Conservation (phyloP, 768 basidiomycete genomes). For the Gymnopilus dilepis region DNA sequence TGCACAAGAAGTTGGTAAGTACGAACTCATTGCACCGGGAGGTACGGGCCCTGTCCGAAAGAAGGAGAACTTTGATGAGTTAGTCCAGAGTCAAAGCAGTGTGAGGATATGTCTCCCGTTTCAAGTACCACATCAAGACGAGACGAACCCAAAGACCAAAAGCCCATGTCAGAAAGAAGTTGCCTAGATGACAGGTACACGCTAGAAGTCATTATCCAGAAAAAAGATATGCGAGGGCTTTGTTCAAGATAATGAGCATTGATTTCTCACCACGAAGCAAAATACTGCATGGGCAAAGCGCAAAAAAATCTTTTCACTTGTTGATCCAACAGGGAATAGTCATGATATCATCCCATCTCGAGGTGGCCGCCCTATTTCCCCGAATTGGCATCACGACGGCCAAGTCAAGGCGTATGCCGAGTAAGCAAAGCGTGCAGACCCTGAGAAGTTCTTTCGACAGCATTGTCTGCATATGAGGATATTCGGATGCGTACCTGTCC, state of each 20-base stretch:
- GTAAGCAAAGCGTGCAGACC: no score
- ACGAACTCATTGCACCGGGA: not conserved
- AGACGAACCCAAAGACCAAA: slow-evolving; percentile 5
- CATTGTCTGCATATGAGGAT: not conserved
- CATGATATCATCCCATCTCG: not conserved
- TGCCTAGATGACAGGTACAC: slow-evolving; percentile 10
- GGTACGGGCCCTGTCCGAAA: not conserved
- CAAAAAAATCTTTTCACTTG: slow-evolving; percentile 18
- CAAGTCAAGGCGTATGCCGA: no score
- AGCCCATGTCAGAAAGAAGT: not conserved
- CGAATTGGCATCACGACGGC: not conserved
- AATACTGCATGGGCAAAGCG: not conserved
- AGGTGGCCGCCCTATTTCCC: not conserved
- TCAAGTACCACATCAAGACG: not conserved
- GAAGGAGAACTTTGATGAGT: not conserved
- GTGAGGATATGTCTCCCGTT: not conserved
- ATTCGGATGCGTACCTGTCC: not conserved
- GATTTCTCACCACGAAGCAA: slow-evolving; percentile 13
- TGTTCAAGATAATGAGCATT: slow-evolving; percentile 1
- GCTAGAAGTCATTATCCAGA: slow-evolving; percentile 12
- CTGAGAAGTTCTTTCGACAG: no score
- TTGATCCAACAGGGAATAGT: slow-evolving; percentile 25
- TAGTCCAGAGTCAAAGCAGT: not conserved
- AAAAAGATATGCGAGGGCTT: slow-evolving; percentile 17
- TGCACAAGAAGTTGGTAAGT: not conserved